A percentile compares a stretch with the other conserved stretches of the same genome.
phyloP scores from a whole-genome alignment of 2,329 filamentous ascomycete genomes.

The Phyllosticta capitalensis region DNA sequence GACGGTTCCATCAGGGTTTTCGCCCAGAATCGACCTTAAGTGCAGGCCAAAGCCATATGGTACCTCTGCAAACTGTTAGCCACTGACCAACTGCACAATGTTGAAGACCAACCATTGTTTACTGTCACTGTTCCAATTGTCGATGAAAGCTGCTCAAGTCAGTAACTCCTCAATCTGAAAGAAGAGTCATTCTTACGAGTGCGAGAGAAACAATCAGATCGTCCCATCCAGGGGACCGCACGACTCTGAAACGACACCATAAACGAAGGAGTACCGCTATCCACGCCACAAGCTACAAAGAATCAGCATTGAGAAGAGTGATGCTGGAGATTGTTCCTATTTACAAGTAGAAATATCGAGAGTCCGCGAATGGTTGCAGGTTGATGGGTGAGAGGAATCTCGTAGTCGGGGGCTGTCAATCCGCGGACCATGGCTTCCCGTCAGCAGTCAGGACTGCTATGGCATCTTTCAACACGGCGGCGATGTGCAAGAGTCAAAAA shows the following conservation, averaged over 20 bases:
- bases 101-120: conserved; percentile 22
- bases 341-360: conserved; percentile 4
- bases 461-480: conserved; percentile 5
- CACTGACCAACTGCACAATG: background rate
- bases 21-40: conserved; percentile 16
- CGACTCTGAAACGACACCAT: conserved; percentile 19
- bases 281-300: conserved; percentile 18
- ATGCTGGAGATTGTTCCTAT: too few relatives aligned
- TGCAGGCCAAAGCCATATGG: conserved; percentile 25
- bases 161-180: background rate
- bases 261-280: conserved; percentile 22
- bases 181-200: conserved; percentile 11
- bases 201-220: conserved; percentile 26
- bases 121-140: conserved; percentile 21
- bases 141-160: conserved; percentile 15
- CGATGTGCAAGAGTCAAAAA: background rate
- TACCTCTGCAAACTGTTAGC: conserved; percentile 21
- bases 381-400: conserved; percentile 4
- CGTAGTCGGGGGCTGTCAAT: conserved; percentile 3
- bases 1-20: conserved; percentile 11
- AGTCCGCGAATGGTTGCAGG: conserved; percentile 1
- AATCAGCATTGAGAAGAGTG: background rate
- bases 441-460: background rate
- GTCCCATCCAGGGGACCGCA: conserved; percentile 26
- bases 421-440: conserved; percentile 10